These are phyloP conservation scores for Corylus americana DNA, from an alignment of 306 rosid genomes.

Conservation along the genomic window DNA sequence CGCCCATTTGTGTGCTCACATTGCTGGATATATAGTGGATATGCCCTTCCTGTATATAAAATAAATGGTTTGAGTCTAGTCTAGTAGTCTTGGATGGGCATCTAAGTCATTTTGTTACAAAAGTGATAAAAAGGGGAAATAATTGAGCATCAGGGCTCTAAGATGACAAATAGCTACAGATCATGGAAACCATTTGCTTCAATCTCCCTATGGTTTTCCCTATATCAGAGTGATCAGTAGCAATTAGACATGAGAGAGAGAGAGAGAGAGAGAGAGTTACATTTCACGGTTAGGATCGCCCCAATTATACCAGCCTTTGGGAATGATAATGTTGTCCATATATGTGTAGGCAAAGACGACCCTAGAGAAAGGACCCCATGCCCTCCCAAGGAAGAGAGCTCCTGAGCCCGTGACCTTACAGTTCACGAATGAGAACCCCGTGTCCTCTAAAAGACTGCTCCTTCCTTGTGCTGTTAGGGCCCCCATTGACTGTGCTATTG, in stretches of 20 bases:
- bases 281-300: slow-evolving; percentile 93
- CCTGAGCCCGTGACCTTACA: slow-evolving; percentile 99
- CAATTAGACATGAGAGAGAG: not conserved
- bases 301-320: slow-evolving; percentile 99
- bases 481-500: slow-evolving; percentile 73
- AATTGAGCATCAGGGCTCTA: not conserved
- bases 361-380: slow-evolving; percentile 97
- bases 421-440: slow-evolving; percentile 93
- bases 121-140: not conserved
- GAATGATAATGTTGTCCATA: slow-evolving; percentile 96
- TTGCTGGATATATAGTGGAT: slow-evolving; percentile 20
- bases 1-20: no score
- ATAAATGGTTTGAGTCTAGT: not conserved
- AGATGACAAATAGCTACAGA: slow-evolving; percentile 17
- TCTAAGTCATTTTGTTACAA: slow-evolving; percentile 5
- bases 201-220: no score
- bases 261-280: slow-evolving; percentile 31
- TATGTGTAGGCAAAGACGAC: slow-evolving; percentile 86
- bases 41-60: slow-evolving; percentile 2
- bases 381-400: slow-evolving; percentile 93
- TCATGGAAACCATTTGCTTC: not conserved
- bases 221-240: no score
- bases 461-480: slow-evolving; percentile 96
- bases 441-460: slow-evolving; percentile 71
- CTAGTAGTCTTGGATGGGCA: not conserved